Base-by-base conservation (phyloP, 2,329 filamentous ascomycete species). In the Capronia americana region DNA sequence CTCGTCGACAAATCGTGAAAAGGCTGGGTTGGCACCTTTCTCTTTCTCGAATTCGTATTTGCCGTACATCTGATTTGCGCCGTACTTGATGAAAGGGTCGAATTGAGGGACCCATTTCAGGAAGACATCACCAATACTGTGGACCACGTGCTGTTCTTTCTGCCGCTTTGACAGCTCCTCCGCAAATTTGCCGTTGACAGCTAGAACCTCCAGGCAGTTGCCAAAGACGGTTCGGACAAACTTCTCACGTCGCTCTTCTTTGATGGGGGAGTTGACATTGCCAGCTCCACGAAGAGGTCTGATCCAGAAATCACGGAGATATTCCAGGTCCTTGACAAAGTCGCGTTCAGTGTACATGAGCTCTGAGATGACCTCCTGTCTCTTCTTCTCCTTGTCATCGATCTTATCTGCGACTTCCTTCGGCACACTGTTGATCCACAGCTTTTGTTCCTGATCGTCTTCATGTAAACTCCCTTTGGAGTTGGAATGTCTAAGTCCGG, bases 31-130 rank as follows among this genome's bases (percentile, higher is more conserved):
- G 64, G 88, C 86, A 17, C 91, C 90, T 73, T 95, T 92, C 80
- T 99, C 95, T 74, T 95, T 95, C 79, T 99, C 95, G 76, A 98
- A 99, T 76, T 97, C 95, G 75, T 94, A 97, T 78, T 99, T 98
- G 72, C 92, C 95, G 77, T 97, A 96, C 55, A 99, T 83, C 78
- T 99, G 95, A 76, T 93, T 97, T 48, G 94, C 92, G 75, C 95
- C 95, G 75, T 99, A 99, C 75, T 91, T 88, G 76, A 99, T 97
- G 76, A 99, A 99, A 0, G 95, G 95, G 72, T 93, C 91, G 75
- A 99, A 99, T 71, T 92, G 90, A 10, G 93, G 93, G 12, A 94
- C 93, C 75, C 89, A 96, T 76, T 97, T 91, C 60, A 96, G 79
- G 80, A 99, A 98, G 66, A 99, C 92, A 77, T 99, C 95, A 69